A percentile compares a stretch with the other conserved stretches of the same genome.
Evolutionary conservation across 805 yeast species (phyloP).

Genomic region (Myxozyma monticola): DNA sequence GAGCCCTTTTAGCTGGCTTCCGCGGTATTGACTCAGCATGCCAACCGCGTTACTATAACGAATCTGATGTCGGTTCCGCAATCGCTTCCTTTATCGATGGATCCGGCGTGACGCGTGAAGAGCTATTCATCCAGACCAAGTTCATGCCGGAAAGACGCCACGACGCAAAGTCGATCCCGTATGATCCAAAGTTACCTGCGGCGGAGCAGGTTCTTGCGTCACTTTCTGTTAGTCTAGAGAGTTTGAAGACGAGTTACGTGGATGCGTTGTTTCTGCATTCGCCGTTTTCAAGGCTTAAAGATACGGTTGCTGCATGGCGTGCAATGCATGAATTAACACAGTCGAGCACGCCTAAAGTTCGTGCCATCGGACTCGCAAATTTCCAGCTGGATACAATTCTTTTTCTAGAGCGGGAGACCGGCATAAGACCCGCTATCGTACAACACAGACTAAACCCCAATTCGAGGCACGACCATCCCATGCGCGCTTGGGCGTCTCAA

Average conservation of each 20-base stretch:
- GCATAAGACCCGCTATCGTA: conserved; percentile 6
- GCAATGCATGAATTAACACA: too few relatives aligned
- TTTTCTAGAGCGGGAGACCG: background rate
- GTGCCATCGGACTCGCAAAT: conserved; percentile 13
- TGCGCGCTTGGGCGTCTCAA: conserved; percentile 2
- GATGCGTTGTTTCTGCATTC: conserved; percentile 14
- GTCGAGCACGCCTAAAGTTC: background rate
- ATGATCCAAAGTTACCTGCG: background rate
- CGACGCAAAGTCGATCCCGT: conserved; percentile 4
- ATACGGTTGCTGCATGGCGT: conserved; percentile 12
- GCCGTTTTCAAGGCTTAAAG: conserved; percentile 4
- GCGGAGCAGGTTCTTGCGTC: conserved; percentile 10
- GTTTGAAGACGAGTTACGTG: conserved; percentile 2
- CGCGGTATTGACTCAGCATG: conserved; percentile 16
- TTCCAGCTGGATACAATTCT: background rate
- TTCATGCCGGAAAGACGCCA: conserved; percentile 8
- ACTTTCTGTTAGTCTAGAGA: conserved; percentile 1
- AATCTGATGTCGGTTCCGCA: conserved; percentile 9
- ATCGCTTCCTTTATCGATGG: background rate
- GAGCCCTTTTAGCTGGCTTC: conserved; percentile 12
- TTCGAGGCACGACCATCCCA: conserved; percentile 1
- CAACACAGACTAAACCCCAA: conserved; percentile 10
- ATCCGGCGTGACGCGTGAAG: background rate
- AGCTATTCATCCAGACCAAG: conserved; percentile 14
- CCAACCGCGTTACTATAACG: conserved; percentile 17